phyloP scores from a whole-genome alignment of 1,284 basidiomycete species.

The Naganishia liquefaciens region DNA sequence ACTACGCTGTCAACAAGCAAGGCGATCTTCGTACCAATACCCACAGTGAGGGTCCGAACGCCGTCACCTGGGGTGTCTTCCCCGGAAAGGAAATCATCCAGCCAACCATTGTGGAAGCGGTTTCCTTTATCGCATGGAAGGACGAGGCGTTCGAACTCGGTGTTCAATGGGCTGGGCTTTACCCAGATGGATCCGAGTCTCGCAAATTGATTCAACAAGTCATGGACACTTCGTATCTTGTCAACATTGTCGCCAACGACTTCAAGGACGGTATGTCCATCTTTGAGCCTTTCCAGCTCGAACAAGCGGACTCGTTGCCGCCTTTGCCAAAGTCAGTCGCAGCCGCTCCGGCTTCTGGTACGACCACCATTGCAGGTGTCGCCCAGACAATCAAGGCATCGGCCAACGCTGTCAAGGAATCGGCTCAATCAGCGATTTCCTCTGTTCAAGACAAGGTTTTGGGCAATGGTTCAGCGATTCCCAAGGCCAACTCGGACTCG shows the following conservation, averaged over 20 bases:
- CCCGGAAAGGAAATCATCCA: conserved; percentile 97
- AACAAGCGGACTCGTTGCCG: conserved; percentile 36
- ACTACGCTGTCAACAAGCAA: conserved; percentile 72
- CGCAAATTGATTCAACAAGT: conserved; percentile 74
- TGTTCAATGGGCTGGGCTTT: conserved; percentile 87
- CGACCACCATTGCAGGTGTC: conserved; percentile 35
- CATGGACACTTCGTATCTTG: conserved; percentile 82
- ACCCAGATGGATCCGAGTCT: conserved; percentile 74
- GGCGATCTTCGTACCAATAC: conserved; percentile 96
- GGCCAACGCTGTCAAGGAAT: conserved; percentile 26
- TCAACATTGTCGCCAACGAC: conserved; percentile 97
- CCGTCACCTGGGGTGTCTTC: conserved; percentile 99
- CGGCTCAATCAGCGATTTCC: conserved; percentile 10
- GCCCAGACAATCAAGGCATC: conserved; percentile 37
- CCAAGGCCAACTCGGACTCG: neutral
- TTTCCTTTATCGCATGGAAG: conserved; percentile 56
- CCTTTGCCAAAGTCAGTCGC: conserved; percentile 32
- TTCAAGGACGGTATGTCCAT: conserved; percentile 82
- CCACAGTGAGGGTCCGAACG: conserved; percentile 91
- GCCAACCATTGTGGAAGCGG: conserved; percentile 95
- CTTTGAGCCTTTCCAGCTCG: conserved; percentile 74
- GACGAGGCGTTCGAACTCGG: conserved; percentile 98
- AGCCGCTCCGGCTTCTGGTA: conserved; percentile 21
- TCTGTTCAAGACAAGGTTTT: conserved; percentile 14
- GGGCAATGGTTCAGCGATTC: conserved; percentile 2